Evolutionary conservation across 352 stramenopile species (phyloP), one percentile per base, ranked within the genome.

Genomic region (Phytopythium ostracodes): DNA sequence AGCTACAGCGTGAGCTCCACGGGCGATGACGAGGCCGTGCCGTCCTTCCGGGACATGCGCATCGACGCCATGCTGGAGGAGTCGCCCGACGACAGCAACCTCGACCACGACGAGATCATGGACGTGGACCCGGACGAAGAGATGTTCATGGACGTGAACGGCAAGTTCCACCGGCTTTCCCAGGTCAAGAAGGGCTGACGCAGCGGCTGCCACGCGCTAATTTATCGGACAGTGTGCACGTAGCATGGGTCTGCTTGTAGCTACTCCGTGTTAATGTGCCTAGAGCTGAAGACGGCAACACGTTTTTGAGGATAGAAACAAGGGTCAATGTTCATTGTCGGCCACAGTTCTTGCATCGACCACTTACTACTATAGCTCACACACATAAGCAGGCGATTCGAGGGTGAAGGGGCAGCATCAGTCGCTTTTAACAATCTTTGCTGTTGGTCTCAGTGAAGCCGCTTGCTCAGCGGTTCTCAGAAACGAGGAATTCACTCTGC

Each of bases 401-500:
- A 18, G 1, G n/a, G 54, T 33, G 56, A 52, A 31, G 65, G 75
- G 73, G 75, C 53, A 59, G 78, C 83, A 89, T 92, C 83, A 92
- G 84, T 89, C 75, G 50, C 62, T 49, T 59, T 59, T 4, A 38
- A 73, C 78, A 77, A 78, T 80, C 87, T 82, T 78, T 82, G 85
- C 76, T 59, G 75, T 89, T 93, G 74, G 84, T 91, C 84, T 91
- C 84, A 93, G 73, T 78, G 81, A 91, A 82, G 75, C 74, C 81
- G 72, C 84, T 92, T 92, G 71, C 84, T 67, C 84, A 93, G 84
- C 81, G 84, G 75, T 87, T 76, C 71, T 93, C 84, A 93, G 84
- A 91, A 93, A 91, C 84, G 84, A 93, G 84, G 84, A 93, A 93
- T 93, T 93, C 84, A 93, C 84, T 93, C 79, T 88, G 77, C 52